Evolutionary conservation across 768 basidiomycete genomes (phyloP).

Genomic region (Russula abietina): DNA sequence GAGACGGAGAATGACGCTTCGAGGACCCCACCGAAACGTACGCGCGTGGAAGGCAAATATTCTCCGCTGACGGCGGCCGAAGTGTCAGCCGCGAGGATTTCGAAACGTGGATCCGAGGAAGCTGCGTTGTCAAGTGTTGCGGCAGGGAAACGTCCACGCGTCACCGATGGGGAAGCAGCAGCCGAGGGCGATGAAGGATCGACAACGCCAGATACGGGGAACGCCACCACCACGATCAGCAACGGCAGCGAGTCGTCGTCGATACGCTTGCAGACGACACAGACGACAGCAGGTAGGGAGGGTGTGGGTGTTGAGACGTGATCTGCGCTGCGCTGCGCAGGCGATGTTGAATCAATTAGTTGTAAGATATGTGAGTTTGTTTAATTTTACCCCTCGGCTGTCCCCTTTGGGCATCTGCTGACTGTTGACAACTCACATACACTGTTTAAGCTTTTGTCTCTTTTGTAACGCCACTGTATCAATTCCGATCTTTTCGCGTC

Average conservation of each 20-base stretch:
- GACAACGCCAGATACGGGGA: background rate
- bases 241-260: background rate
- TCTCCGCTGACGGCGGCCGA: constrained; percentile 23
- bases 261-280: background rate
- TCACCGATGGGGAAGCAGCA: constrained; percentile 2
- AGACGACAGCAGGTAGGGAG: background rate
- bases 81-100: constrained; percentile 10
- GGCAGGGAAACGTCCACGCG: constrained; percentile 19
- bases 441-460: constrained; percentile 9
- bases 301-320: constrained; percentile 13
- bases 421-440: background rate
- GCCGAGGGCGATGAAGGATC: background rate
- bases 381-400: background rate
- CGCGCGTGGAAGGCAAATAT: constrained; percentile 28
- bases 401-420: background rate
- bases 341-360: background rate
- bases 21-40: constrained; percentile 40
- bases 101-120: constrained; percentile 24
- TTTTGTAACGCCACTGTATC: constrained; percentile 22
- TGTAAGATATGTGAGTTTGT: constrained; percentile 19
- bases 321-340: background rate
- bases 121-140: constrained; percentile 17
- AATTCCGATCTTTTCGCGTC: constrained; percentile 14
- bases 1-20: constrained; percentile 29
- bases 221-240: background rate